Conservation (phyloP, 257 asterid species). For the Nicotiana benthamiana region DNA sequence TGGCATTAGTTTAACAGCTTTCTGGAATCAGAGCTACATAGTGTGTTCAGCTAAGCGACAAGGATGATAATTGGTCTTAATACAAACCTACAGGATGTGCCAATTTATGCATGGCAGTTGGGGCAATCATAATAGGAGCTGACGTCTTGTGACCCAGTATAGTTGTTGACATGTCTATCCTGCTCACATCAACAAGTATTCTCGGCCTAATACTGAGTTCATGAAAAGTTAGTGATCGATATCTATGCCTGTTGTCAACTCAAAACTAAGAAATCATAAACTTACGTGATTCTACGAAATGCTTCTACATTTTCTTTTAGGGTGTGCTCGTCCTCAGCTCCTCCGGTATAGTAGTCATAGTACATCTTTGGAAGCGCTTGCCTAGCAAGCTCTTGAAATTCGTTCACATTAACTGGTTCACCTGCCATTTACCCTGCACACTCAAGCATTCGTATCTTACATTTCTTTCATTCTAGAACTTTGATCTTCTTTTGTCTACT, state of each 20-base stretch:
- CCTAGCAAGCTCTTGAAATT: slow-evolving; percentile 49
- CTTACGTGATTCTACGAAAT: slow-evolving; percentile 43
- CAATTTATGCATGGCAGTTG: slow-evolving; percentile 41
- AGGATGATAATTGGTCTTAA: not conserved
- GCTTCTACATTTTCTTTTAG: slow-evolving; percentile 44
- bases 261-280: not conserved
- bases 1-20: slow-evolving; percentile 6
- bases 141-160: slow-evolving; percentile 47
- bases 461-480: not conserved
- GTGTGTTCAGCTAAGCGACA: not conserved
- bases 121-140: slow-evolving; percentile 53
- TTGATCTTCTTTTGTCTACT: not conserved
- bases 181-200: slow-evolving; percentile 51
- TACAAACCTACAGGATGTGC: slow-evolving; percentile 50
- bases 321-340: slow-evolving; percentile 64
- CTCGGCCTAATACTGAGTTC: slow-evolving; percentile 44
- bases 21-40: slow-evolving; percentile 1
- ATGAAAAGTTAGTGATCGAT: not conserved
- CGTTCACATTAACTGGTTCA: slow-evolving; percentile 38
- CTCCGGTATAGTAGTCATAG: slow-evolving; percentile 50
- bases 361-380: slow-evolving; percentile 61
- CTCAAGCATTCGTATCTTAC: not conserved
- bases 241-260: not conserved
- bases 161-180: slow-evolving; percentile 39
- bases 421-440: slow-evolving; percentile 29